These are phyloP conservation scores for Poteriospumella lacustris DNA, from an alignment of 108 stramenopile species.

Conservation along the genomic window DNA sequence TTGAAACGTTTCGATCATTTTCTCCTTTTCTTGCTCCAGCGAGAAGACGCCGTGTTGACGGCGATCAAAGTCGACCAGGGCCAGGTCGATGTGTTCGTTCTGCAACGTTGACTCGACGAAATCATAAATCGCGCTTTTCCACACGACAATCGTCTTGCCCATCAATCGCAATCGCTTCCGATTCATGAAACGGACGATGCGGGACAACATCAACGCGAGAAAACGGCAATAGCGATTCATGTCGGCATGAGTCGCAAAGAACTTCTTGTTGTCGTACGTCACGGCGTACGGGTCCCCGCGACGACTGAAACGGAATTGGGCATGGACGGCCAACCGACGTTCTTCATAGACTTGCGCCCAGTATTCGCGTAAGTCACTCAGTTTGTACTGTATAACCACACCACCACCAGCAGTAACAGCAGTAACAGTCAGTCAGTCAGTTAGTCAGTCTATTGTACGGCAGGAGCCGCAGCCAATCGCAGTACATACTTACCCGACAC, in stretches of 20 bases:
- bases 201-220: background rate
- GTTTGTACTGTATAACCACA: slow-evolving; percentile 8
- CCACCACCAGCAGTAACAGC: too few species aligned
- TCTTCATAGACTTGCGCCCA: background rate
- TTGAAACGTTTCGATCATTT: too few species aligned
- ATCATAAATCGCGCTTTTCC: background rate
- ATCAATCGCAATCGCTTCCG: background rate
- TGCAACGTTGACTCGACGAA: background rate
- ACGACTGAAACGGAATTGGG: background rate
- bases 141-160: background rate
- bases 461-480: too few species aligned
- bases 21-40: too few species aligned
- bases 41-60: too few species aligned
- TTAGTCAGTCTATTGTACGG: too few species aligned
- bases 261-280: background rate
- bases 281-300: background rate
- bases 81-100: background rate
- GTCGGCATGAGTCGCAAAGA: background rate
- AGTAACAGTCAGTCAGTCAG: too few species aligned
- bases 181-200: background rate
- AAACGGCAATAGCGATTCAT: background rate
- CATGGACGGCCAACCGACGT: background rate
- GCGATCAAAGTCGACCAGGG: too few species aligned
- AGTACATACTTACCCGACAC: slow-evolving; percentile 11
- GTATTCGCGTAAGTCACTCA: background rate